phyloP scores from a whole-genome alignment of 371 early-diverging fungal species.

The Zopfochytrium polystomum region DNA sequence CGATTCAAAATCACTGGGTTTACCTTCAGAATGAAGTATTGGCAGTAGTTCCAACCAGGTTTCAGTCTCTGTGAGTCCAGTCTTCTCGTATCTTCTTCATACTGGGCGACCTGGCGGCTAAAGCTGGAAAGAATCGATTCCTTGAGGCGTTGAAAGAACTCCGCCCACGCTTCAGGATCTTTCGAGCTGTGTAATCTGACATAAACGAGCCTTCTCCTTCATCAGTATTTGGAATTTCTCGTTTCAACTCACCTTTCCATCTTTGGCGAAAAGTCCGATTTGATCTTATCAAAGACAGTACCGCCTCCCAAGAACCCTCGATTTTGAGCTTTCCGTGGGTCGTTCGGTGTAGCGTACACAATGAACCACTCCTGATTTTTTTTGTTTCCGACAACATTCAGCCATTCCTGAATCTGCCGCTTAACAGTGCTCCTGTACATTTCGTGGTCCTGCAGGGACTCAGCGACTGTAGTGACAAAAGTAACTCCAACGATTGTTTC shows the following conservation, averaged over 20 bases:
- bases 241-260: conserved; percentile 33
- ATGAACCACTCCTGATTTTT: conserved; percentile 92
- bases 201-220: conserved; percentile 8
- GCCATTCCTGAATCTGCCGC: conserved; percentile 80
- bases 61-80: conserved; percentile 85
- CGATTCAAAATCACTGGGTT: background rate
- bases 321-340: conserved; percentile 41
- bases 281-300: conserved; percentile 75
- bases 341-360: conserved; percentile 73
- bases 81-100: conserved; percentile 84
- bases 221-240: background rate
- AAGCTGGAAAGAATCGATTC: conserved; percentile 78
- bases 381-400: conserved; percentile 65
- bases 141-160: conserved; percentile 71
- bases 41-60: conserved; percentile 98
- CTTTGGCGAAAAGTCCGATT: conserved; percentile 78
- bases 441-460: conserved; percentile 70
- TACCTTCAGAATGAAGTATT: conserved; percentile 85
- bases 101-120: conserved; percentile 70
- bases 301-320: conserved; percentile 33
- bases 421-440: conserved; percentile 70
- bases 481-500: background rate
- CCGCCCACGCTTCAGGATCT: conserved; percentile 73
- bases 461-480: background rate
- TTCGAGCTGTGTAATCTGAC: conserved; percentile 44